A percentile compares a stretch with the other conserved stretches of the same genome.
phyloP scores from a whole-genome alignment of 768 basidiomycete species.

The Mycena belliarum region DNA sequence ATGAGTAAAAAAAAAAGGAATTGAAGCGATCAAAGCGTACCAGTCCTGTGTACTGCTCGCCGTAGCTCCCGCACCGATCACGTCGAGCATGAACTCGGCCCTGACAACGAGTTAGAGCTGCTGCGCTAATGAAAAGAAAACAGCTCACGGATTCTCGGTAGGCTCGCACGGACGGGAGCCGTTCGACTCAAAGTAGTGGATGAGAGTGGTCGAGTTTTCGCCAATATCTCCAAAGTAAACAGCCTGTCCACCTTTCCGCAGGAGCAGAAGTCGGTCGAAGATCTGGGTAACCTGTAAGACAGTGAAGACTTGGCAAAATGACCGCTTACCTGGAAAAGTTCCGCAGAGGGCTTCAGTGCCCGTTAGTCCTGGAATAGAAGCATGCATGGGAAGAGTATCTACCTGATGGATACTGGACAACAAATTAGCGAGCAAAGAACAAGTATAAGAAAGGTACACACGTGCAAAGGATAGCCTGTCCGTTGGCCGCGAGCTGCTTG shows the following conservation, averaged over 20 bases:
- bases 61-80: conserved; percentile 74
- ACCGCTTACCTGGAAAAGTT: conserved; percentile 65
- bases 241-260: conserved; percentile 75
- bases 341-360: conserved; percentile 73
- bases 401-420: conserved; percentile 45
- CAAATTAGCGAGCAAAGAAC: background rate
- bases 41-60: conserved; percentile 57
- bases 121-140: background rate
- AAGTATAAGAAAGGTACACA: conserved; percentile 32
- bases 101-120: conserved; percentile 28
- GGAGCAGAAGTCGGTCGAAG: conserved; percentile 77
- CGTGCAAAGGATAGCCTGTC: conserved; percentile 92
- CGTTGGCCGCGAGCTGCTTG: conserved; percentile 72
- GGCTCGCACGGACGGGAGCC: conserved; percentile 64
- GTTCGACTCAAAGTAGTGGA: conserved; percentile 75
- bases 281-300: conserved; percentile 38
- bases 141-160: conserved; percentile 71
- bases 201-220: conserved; percentile 55
- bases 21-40: conserved; percentile 28
- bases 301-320: too few relatives aligned
- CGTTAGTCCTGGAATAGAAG: background rate
- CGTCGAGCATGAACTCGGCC: conserved; percentile 67
- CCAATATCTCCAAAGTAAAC: conserved; percentile 80
- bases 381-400: background rate
- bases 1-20: background rate